Conservation (phyloP, 768 basidiomycete species). For the Boletus sp. region DNA sequence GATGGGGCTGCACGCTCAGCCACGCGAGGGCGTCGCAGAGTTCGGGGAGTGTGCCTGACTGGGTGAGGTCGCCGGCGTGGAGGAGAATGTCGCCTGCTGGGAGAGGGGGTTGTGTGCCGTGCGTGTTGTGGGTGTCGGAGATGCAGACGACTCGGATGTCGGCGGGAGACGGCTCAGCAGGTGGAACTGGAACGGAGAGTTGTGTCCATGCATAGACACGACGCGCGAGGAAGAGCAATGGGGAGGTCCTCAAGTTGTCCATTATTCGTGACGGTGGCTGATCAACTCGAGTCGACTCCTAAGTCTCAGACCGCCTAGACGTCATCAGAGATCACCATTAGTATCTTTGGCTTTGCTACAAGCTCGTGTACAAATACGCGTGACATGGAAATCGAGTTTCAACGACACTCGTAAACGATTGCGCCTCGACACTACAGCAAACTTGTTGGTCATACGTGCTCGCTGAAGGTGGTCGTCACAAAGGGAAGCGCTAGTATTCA, state of each 20-base stretch:
- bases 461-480: too few species aligned
- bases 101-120: constrained; percentile 24
- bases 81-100: constrained; percentile 42
- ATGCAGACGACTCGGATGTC: constrained; percentile 39
- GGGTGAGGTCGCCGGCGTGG: constrained; percentile 41
- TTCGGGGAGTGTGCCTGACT: constrained; percentile 35
- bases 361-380: too few species aligned
- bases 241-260: constrained; percentile 11
- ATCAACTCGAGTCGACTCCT: too few species aligned
- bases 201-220: constrained; percentile 15
- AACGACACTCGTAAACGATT: too few species aligned
- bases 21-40: constrained; percentile 31
- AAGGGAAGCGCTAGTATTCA: too few species aligned
- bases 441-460: too few species aligned
- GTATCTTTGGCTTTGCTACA: too few species aligned
- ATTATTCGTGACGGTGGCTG: too few species aligned
- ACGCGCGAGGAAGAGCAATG: constrained; percentile 10
- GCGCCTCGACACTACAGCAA: too few species aligned
- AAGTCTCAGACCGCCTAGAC: too few species aligned
- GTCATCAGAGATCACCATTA: too few species aligned
- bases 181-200: neutral
- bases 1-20: constrained; percentile 35
- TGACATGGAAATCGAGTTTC: too few species aligned
- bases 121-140: constrained; percentile 40
- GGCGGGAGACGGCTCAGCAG: neutral